A percentile compares a stretch with the other conserved stretches of the same genome.
Conservation (phyloP, 2,329 filamentous ascomycete genomes). For the Exophiala spinifera region DNA sequence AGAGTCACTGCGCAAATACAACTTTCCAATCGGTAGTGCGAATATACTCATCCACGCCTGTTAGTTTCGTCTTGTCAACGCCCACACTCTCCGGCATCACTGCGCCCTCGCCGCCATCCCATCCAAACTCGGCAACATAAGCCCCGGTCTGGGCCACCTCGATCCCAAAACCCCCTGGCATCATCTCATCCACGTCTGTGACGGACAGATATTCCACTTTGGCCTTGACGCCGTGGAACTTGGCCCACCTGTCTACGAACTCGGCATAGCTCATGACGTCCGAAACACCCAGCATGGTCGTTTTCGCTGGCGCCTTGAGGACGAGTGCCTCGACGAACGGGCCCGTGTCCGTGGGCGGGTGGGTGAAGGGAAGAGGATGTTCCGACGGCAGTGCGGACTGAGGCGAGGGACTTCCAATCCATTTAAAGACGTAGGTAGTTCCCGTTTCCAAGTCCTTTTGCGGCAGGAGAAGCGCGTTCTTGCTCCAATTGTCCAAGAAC, state of each 20-base stretch:
- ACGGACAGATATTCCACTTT: conserved; percentile 2
- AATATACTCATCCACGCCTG: conserved; percentile 6
- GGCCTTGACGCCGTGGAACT: conserved; percentile 6
- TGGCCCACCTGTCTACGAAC: conserved; percentile 19
- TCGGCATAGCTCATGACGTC: conserved; percentile 13
- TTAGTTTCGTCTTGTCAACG: conserved; percentile 1
- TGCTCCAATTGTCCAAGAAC: conserved; percentile 35
- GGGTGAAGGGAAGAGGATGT: conserved; percentile 29
- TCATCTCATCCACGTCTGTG: conserved; percentile 29
- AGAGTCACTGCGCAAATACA: background rate
- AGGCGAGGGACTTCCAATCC: background rate
- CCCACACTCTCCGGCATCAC: conserved; percentile 31
- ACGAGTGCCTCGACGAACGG: conserved; percentile 32
- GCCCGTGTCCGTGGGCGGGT: conserved; percentile 32
- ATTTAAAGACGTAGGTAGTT: background rate
- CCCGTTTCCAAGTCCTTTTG: conserved; percentile 1
- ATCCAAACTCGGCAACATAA: conserved; percentile 38
- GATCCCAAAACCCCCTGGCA: conserved; percentile 29
- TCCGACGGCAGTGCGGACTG: background rate
- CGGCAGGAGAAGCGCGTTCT: conserved; percentile 5
- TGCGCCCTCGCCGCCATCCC: conserved; percentile 35
- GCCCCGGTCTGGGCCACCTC: conserved; percentile 36
- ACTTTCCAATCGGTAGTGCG: conserved; percentile 5
- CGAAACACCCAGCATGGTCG: conserved; percentile 21
- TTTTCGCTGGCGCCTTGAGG: conserved; percentile 21